A percentile compares a stretch with the other conserved stretches of the same genome.
Evolutionary conservation across 257 asterid genomes (phyloP).

Genomic region (Gynochthodes officinalis): DNA sequence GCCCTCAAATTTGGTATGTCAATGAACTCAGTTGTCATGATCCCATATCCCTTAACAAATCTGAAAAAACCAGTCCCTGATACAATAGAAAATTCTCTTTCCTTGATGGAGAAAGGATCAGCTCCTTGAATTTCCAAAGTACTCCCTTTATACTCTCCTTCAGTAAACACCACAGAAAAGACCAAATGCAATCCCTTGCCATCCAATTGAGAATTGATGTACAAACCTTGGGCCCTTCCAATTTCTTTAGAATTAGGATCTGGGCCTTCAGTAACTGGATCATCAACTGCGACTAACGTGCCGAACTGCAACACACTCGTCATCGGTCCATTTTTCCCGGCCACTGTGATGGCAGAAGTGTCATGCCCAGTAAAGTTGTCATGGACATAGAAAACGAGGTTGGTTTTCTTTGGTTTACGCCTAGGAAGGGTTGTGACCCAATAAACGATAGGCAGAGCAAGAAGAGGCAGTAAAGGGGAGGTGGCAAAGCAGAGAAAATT

Average conservation of each 20-base stretch:
- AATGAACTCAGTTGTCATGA: conserved; percentile 42
- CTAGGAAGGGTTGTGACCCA: conserved; percentile 24
- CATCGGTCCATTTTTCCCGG: conserved; percentile 34
- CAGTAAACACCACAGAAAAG: conserved; percentile 44
- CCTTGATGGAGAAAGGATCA: conserved; percentile 30
- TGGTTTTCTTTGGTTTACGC: conserved; percentile 30
- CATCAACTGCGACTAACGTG: conserved; percentile 42
- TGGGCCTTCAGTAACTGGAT: conserved; percentile 44
- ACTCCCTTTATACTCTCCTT: conserved; percentile 44
- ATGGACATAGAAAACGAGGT: conserved; percentile 43
- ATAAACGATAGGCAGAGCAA: conserved; percentile 29
- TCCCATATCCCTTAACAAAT: conserved; percentile 46
- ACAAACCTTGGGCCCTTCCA: conserved; percentile 56
- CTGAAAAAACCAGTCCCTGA: conserved; percentile 46
- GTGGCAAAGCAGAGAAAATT: conserved; percentile 26
- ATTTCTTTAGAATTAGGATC: conserved; percentile 34
- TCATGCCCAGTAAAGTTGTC: conserved; percentile 39
- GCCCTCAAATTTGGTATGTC: conserved; percentile 40
- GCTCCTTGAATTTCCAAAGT: conserved; percentile 50
- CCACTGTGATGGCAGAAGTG: conserved; percentile 40
- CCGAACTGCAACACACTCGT: conserved; percentile 39
- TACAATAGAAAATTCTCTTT: conserved; percentile 44
- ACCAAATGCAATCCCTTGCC: conserved; percentile 43
- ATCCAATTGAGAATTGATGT: conserved; percentile 46
- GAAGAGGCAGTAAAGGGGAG: conserved; percentile 23